phyloP scores from a whole-genome alignment of 2,329 filamentous ascomycete genomes.

The Fusarium nematophilum region DNA sequence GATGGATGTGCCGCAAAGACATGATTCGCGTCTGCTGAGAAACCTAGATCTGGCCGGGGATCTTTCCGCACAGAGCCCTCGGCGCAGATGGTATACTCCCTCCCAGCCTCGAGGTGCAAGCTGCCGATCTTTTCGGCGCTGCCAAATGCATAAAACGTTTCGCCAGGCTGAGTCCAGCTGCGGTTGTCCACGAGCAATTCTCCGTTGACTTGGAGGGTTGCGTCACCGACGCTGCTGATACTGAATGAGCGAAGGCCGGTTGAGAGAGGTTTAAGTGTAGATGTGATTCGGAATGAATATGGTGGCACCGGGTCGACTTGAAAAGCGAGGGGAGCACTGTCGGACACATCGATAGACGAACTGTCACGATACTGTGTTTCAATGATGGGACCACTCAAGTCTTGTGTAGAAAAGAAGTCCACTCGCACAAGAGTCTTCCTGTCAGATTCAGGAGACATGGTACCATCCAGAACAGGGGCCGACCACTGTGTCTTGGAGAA shows the following conservation, averaged over 20 bases:
- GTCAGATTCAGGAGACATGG: neutral
- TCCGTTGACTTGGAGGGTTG: slow-evolving; percentile 3
- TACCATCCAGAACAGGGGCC: no score
- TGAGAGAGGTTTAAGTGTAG: neutral
- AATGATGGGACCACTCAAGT: neutral
- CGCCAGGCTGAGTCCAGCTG: slow-evolving; percentile 1
- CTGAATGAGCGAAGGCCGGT: slow-evolving; percentile 7
- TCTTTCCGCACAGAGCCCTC: no score
- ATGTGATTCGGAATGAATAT: slow-evolving; percentile 10
- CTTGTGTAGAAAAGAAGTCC: slow-evolving; percentile 4
- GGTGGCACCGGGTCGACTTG: slow-evolving; percentile 3
- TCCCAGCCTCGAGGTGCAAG: neutral
- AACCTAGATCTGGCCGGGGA: no score
- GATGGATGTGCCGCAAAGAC: slow-evolving; percentile 21
- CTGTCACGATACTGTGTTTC: slow-evolving; percentile 13
- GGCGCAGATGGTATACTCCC: no score
- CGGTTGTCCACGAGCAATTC: slow-evolving; percentile 15
- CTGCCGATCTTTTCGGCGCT: slow-evolving; percentile 7
- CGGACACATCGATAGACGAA: slow-evolving; percentile 9
- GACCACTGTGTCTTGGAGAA: no score
- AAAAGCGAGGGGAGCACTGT: slow-evolving; percentile 3
- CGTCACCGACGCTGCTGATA: slow-evolving; percentile 11
- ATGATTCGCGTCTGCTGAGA: no score
- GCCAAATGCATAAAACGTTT: slow-evolving; percentile 20
- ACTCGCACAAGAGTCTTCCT: neutral